phyloP scores from a whole-genome alignment of 352 stramenopile genomes.

The Globisporangium mamillatum region DNA sequence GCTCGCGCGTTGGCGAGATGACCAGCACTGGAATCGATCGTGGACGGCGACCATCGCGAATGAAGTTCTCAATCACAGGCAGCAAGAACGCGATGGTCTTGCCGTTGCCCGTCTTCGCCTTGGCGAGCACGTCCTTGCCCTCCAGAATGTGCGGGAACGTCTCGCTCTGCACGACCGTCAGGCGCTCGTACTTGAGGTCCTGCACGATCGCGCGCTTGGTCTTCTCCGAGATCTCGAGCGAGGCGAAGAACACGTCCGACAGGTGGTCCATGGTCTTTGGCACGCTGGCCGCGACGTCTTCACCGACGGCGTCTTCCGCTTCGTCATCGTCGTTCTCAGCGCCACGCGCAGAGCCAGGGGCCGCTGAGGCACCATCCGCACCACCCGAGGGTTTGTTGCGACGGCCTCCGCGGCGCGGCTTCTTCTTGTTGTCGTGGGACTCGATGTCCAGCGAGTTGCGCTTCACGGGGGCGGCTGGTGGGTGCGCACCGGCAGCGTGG shows the following conservation, averaged over 20 bases:
- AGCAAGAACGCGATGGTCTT: constrained; percentile 91
- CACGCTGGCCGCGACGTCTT: constrained; percentile 2
- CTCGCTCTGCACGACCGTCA: constrained; percentile 89
- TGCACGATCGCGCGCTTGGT: constrained; percentile 73
- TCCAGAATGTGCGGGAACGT: constrained; percentile 70
- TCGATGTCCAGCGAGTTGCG: constrained; percentile 6
- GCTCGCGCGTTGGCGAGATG: constrained; percentile 94
- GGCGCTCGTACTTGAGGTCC: constrained; percentile 80
- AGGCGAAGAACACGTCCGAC: constrained; percentile 53
- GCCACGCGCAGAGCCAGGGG: background rate
- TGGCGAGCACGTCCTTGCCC: constrained; percentile 90
- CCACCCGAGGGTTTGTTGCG: constrained; percentile 8
- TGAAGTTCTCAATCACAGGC: constrained; percentile 78
- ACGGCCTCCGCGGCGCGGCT: constrained; percentile 8
- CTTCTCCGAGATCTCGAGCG: constrained; percentile 52
- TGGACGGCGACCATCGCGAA: constrained; percentile 40
- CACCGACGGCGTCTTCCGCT: background rate
- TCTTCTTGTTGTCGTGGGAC: constrained; percentile 15
- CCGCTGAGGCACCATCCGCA: background rate
- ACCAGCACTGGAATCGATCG: constrained; percentile 90
- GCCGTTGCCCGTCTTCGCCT: constrained; percentile 87
- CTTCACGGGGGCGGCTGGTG: constrained; percentile 6
- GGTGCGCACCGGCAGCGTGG: background rate
- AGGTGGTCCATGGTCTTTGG: constrained; percentile 25
- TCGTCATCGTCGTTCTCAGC: background rate